phyloP scores from a whole-genome alignment of 75 land plant species.

The Picea glauca region DNA sequence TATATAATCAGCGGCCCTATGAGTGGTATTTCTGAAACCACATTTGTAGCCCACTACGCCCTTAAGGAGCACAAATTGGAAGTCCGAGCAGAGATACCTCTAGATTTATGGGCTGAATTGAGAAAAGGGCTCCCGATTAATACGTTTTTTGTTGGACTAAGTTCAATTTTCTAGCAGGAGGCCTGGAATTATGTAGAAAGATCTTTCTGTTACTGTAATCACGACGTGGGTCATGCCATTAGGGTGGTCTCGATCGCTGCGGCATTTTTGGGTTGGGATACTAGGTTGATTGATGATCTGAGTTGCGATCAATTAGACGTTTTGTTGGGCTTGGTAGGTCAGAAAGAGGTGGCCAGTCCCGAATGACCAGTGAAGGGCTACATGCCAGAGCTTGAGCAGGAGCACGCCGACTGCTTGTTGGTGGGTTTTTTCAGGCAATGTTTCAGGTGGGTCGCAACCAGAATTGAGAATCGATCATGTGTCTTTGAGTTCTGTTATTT shows the following conservation, averaged over 20 bases:
- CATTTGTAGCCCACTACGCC: conserved; percentile 70
- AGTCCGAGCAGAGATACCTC: conserved; percentile 44
- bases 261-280: conserved; percentile 82
- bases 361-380: conserved; percentile 47
- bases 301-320: conserved; percentile 42
- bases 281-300: conserved; percentile 68
- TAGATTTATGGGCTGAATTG: conserved; percentile 20
- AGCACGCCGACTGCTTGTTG: conserved; percentile 82
- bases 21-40: conserved; percentile 29
- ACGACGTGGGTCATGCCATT: conserved; percentile 92
- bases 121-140: conserved; percentile 27
- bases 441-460: neutral
- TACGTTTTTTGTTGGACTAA: conserved; percentile 49
- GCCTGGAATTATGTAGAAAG: conserved; percentile 99
- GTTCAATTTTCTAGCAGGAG: conserved; percentile 93
- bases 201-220: conserved; percentile 92
- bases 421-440: conserved; percentile 40
- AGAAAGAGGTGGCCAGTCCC: conserved; percentile 19
- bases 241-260: conserved; percentile 83
- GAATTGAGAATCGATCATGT: conserved; percentile 23
- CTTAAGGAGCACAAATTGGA: conserved; percentile 90
- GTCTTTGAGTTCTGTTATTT: conserved; percentile 22
- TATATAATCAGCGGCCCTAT: conserved; percentile 69
- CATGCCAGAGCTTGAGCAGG: conserved; percentile 64
- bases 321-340: conserved; percentile 53